These are phyloP conservation scores for Phytophthora pseudosyringae DNA, from an alignment of 352 stramenopile species.

Conservation along the genomic window DNA sequence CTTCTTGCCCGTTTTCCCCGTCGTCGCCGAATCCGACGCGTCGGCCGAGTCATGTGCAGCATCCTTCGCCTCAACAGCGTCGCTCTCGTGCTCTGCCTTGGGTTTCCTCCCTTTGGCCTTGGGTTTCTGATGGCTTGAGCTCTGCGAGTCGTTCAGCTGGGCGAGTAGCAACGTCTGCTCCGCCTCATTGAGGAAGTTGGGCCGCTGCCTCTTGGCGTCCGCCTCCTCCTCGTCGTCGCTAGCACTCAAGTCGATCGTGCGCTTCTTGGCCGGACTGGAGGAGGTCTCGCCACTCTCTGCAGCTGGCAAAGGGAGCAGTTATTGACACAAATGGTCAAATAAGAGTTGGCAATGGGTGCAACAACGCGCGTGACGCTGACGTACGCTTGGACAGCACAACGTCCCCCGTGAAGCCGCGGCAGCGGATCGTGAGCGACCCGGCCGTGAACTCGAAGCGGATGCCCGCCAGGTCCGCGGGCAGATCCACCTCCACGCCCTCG, in stretches of 20 bases:
- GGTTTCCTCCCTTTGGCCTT: conserved; percentile 23
- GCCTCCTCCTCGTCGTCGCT: conserved; percentile 46
- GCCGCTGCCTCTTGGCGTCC: conserved; percentile 51
- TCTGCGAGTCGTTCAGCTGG: conserved; percentile 51
- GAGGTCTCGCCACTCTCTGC: conserved; percentile 7
- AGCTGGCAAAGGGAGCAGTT: too few relatives aligned
- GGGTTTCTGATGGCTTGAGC: conserved; percentile 8
- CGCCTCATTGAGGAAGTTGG: conserved; percentile 66
- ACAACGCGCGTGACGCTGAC: neutral
- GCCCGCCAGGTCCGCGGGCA: conserved; percentile 60
- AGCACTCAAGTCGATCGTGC: conserved; percentile 47
- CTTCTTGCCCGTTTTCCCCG: conserved; percentile 22
- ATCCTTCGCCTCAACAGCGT: conserved; percentile 7
- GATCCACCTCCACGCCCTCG: conserved; percentile 80
- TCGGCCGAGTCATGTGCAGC: conserved; percentile 9
- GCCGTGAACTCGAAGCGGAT: conserved; percentile 72
- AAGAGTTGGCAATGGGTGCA: neutral
- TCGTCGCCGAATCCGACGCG: neutral
- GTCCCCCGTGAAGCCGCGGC: conserved; percentile 72
- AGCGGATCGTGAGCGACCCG: conserved; percentile 73
- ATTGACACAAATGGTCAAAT: neutral
- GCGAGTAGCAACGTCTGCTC: conserved; percentile 68
- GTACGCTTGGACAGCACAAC: conserved; percentile 70
- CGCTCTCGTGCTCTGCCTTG: conserved; percentile 13
- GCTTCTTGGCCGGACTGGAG: conserved; percentile 52